Evolutionary conservation across 495 filamentous ascomycete species (phyloP), one percentile per base, ranked within the genome.

Genomic region (Xylaria flabelliformis): DNA sequence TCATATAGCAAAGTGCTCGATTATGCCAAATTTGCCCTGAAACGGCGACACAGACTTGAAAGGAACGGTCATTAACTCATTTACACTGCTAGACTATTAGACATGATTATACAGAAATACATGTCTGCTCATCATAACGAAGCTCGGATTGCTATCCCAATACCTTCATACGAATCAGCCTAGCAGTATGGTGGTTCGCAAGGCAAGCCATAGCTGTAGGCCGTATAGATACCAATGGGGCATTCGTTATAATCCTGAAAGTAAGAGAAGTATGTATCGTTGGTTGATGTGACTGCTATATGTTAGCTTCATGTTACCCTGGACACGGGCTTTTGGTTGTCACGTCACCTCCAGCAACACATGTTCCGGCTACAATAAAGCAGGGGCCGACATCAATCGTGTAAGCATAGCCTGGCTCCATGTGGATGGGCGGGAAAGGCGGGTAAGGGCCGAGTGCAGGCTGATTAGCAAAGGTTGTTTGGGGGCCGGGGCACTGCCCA

Each of bases 351-450:
- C 77, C 77, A 56, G 73, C 68, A 13, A 74, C 73, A 34, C 77
- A 79, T 5, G 50, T 73, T 41, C 77, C 77, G 15, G 77, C 75
- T 15, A 48, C 19, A 32, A 74, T 41, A 9, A 24, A 71, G 64
- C 77, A 79, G 6, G 77, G 77, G 2, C 77, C 77, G 48, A 77
- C 71, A 34, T 79, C 75, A 34, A 79, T 70, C 0, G 72, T 77
- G 48, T 79, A 79, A 4, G 73, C 77, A 29, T 74, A 73, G 9
- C 77, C 77, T 13, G 77, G 77, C 42, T 79, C 75, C 77, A 79
- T 77, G 13, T 77, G 75, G 17, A 79, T 75, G 0, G 76, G 74
- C 8, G 75, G 72, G 17, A 72, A 75, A 0, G 77, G 53, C n/a
- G 77, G 72, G 59, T 71, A 74, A 5, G 62, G 26, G 10, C 69